Evolutionary conservation across 140 eudicot species (phyloP).

Genomic region (Oenanthe javanica): DNA sequence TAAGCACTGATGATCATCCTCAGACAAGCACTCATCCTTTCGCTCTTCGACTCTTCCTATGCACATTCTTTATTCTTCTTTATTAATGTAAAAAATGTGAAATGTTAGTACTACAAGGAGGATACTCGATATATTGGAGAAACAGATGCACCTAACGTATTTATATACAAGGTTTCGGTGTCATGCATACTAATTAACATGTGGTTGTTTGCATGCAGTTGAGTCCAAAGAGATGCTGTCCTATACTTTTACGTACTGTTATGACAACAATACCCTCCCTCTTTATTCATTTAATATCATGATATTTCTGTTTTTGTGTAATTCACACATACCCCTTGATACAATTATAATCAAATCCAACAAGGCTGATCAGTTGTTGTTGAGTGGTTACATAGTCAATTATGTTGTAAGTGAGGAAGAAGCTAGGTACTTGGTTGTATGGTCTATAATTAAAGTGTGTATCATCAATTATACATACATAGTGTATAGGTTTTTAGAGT

Average conservation of each 20-base stretch:
- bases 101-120: neutral
- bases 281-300: neutral
- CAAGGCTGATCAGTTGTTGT: neutral
- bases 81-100: neutral
- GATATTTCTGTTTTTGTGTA: neutral
- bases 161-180: constrained; percentile 3
- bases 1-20: neutral
- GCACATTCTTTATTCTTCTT: constrained; percentile 25
- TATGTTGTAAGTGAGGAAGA: constrained; percentile 13
- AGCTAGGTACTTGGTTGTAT: constrained; percentile 18
- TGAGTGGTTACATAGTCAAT: constrained; percentile 33
- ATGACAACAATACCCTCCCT: constrained; percentile 24
- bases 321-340: neutral
- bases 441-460: constrained; percentile 34
- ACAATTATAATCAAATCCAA: too few species aligned
- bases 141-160: constrained; percentile 7
- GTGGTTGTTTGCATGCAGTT: constrained; percentile 32
- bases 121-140: neutral
- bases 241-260: constrained; percentile 4
- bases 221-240: constrained; percentile 4
- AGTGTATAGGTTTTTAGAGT: too few species aligned
- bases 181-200: constrained; percentile 7
- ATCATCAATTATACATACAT: neutral
- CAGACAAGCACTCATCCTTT: neutral
- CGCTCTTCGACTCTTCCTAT: constrained; percentile 21